Base-by-base conservation (phyloP, 106 monocot genomes). In the Dioscorea dumetorum region DNA sequence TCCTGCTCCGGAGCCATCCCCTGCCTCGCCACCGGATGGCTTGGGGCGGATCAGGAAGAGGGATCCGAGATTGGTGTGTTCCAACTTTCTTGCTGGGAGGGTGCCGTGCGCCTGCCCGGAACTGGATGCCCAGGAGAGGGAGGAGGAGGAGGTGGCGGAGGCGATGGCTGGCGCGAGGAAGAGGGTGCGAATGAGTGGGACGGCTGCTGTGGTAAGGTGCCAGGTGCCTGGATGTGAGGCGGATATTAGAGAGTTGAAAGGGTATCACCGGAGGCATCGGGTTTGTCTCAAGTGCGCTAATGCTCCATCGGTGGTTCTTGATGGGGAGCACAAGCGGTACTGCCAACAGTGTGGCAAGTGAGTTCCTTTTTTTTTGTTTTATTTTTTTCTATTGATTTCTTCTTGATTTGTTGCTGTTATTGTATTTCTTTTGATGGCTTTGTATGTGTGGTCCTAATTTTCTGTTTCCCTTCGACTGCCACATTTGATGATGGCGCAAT, bases 341-440 rank as follows among this genome's bases (percentile, higher is more conserved):
- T 97, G 95, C 58, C 95, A 97, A 73, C 95, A 97, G 81, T 97
- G 95, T 63, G 95, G 95, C 66, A 97, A 97, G 95, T 97, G 60
- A 86, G 91, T 57, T 22, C 7, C 32, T 35, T 33, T 13, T 24
- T 28, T 62, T n/a, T n/a, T n/a, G n/a, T n/a, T n/a, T n/a, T n/a
- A n/a, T n/a, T 35, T 33, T 13, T 24, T 28, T 62, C 41, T 41
- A 41, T 41, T 6, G 1, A 41, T 41, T 41, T 8, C 10, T 10
- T 41, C 41, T 6, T 41, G 41, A 41, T 41, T 41, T 41, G 41
- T 41, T 41, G 3, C 2, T 28, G 41, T 41, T 41, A 0, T 41
- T 10, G 6, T 41, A 41, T 41, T 41, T 41, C 41, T 1, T 41
- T 41, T 41, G 9, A 10, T 41, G 41, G 41, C 10, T 41, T 10